A percentile compares a stretch with the other conserved stretches of the same genome.
Evolutionary conservation across 2,329 filamentous ascomycete species (phyloP).

Genomic region (Aotearoamyces nothofagi): DNA sequence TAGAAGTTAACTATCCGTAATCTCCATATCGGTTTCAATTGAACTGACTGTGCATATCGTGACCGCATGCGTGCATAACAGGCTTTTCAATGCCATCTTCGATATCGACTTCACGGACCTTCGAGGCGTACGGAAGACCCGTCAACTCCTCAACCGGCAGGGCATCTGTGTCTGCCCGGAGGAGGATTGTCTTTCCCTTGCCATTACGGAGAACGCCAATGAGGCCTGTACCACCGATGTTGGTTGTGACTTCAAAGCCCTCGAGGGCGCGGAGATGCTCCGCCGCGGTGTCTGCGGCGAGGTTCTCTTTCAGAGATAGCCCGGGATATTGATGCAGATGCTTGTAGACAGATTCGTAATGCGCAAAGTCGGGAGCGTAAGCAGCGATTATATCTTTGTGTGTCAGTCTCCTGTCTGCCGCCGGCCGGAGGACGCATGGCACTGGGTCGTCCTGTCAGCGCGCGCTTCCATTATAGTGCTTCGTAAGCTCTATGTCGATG

Average conservation of each 20-base stretch:
- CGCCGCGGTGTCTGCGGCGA: conserved; percentile 7
- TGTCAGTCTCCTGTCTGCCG: too few relatives aligned
- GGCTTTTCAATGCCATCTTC: conserved; percentile 33
- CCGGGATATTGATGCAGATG: conserved; percentile 13
- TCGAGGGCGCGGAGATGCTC: conserved; percentile 2
- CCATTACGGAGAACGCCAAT: conserved; percentile 19
- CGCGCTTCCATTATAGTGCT: too few relatives aligned
- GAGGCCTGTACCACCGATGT: conserved; percentile 30
- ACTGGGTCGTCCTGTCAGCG: too few relatives aligned
- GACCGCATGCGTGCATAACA: conserved; percentile 46
- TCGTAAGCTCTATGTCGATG: too few relatives aligned
- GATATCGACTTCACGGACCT: conserved; percentile 11
- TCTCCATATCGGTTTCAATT: too few relatives aligned
- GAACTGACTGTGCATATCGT: conserved; percentile 31
- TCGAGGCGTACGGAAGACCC: conserved; percentile 30
- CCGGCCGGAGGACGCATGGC: too few relatives aligned
- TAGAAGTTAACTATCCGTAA: too few relatives aligned
- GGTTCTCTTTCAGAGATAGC: conserved; percentile 9
- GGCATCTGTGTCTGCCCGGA: conserved; percentile 33
- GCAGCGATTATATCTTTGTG: too few relatives aligned
- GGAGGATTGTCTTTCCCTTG: conserved; percentile 21
- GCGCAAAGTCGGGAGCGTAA: conserved; percentile 4
- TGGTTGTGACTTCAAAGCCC: conserved; percentile 3
- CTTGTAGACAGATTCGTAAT: conserved; percentile 11
- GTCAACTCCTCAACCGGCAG: conserved; percentile 32